Conservation (phyloP, 2,329 filamentous ascomycete species). For the Sporothrix curviconia region DNA sequence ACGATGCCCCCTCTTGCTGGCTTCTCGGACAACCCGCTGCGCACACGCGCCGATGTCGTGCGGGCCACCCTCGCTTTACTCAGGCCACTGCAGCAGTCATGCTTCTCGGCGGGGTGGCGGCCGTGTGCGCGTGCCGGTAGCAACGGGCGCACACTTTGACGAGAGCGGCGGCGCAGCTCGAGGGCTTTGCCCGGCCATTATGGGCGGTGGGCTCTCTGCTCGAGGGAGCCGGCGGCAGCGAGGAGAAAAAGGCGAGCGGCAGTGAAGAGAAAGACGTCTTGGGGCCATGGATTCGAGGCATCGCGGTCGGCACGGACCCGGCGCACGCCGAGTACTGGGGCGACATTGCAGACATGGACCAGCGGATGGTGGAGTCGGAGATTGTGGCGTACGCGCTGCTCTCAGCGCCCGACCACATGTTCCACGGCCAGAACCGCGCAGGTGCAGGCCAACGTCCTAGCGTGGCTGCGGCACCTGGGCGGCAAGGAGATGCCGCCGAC, state of each 20-base stretch:
- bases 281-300: slow-evolving; percentile 27
- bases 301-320: slow-evolving; percentile 30
- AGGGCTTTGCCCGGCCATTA: slow-evolving; percentile 37
- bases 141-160: slow-evolving; percentile 37
- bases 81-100: slow-evolving; percentile 24
- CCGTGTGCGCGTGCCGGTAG: slow-evolving; percentile 31
- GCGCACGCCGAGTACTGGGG: slow-evolving; percentile 40
- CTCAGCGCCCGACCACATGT: slow-evolving; percentile 34
- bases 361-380: slow-evolving; percentile 50
- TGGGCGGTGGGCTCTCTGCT: slow-evolving; percentile 22
- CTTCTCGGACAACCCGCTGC: slow-evolving; percentile 37
- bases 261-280: slow-evolving; percentile 2
- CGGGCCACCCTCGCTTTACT: slow-evolving; percentile 30
- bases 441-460: slow-evolving; percentile 27
- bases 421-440: slow-evolving; percentile 22
- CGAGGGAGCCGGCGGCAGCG: slow-evolving; percentile 23
- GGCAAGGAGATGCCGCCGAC: slow-evolving; percentile 17
- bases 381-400: slow-evolving; percentile 44
- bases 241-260: slow-evolving; percentile 2
- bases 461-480: slow-evolving; percentile 18
- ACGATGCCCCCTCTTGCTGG: slow-evolving; percentile 35
- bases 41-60: slow-evolving; percentile 30
- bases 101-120: slow-evolving; percentile 31
- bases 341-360: slow-evolving; percentile 37
- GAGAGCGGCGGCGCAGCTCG: slow-evolving; percentile 39